These are phyloP conservation scores for Leptographium lundbergii DNA, from an alignment of 2,329 filamentous ascomycete genomes.

Conservation along the genomic window DNA sequence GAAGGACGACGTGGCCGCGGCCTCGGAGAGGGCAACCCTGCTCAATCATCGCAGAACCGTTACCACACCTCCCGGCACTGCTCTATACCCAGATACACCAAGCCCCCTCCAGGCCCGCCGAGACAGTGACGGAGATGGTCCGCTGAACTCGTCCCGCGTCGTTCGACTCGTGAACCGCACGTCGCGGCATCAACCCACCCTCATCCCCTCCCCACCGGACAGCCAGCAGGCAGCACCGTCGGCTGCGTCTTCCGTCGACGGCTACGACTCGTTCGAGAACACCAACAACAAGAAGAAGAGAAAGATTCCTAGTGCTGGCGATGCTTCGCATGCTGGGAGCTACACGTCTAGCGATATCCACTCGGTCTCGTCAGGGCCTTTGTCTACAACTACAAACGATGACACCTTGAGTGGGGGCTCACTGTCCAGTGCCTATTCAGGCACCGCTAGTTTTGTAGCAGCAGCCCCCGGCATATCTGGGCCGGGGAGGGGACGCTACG, in stretches of 20 bases:
- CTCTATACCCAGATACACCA: background rate
- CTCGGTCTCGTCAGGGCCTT: slow-evolving; percentile 18
- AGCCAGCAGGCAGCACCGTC: slow-evolving; percentile 44
- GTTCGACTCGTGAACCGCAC: slow-evolving; percentile 6
- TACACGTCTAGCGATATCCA: slow-evolving; percentile 25
- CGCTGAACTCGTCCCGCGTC: slow-evolving; percentile 9
- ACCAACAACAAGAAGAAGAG: slow-evolving; percentile 99
- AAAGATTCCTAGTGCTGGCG: slow-evolving; percentile 86
- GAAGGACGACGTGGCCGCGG: slow-evolving; percentile 30
- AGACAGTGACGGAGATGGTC: slow-evolving; percentile 49
- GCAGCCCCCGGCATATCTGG: slow-evolving; percentile 65
- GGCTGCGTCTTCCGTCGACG: slow-evolving; percentile 61
- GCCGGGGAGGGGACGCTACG: slow-evolving; percentile 71
- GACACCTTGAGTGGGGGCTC: slow-evolving; percentile 4
- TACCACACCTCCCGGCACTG: background rate
- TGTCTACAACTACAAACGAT: slow-evolving; percentile 3
- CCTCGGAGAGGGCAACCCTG: slow-evolving; percentile 26
- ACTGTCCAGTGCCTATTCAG: slow-evolving; percentile 20
- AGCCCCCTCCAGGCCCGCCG: background rate
- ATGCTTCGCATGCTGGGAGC: slow-evolving; percentile 36
- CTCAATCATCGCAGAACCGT: background rate
- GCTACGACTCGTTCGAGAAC: slow-evolving; percentile 96
- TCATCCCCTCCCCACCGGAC: slow-evolving; percentile 1
- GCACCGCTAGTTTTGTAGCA: slow-evolving; percentile 38
- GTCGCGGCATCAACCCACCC: background rate